Conservation (phyloP, 2,329 filamentous ascomycete genomes). For the Pseudogymnoascus sp. region DNA sequence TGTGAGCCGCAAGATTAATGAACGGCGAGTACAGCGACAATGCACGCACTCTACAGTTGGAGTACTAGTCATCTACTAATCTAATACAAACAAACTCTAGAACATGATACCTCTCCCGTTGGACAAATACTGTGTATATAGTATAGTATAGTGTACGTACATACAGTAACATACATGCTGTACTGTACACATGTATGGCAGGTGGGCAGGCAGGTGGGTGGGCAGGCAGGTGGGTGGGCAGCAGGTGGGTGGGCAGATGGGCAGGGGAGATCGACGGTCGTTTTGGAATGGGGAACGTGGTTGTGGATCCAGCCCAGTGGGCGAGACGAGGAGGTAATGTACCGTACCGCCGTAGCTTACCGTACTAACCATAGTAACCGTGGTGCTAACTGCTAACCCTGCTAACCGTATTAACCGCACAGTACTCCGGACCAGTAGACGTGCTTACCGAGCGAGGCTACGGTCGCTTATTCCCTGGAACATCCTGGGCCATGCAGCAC, state of each 20-base stretch:
- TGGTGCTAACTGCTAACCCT: too few relatives aligned
- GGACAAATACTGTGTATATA: not conserved
- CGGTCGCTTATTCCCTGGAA: not conserved
- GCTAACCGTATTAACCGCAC: not conserved
- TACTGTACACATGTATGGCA: not conserved
- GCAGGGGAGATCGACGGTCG: not conserved
- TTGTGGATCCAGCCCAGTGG: not conserved
- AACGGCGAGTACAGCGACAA: not conserved
- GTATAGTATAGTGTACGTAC: too few relatives aligned
- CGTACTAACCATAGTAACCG: too few relatives aligned
- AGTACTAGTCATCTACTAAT: not conserved
- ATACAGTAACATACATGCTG: too few relatives aligned
- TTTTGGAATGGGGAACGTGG: not conserved
- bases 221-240: too few relatives aligned
- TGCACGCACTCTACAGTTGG: not conserved
- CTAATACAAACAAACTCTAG: not conserved
- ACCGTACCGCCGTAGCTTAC: not conserved
- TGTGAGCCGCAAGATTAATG: not conserved
- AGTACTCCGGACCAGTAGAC: not conserved
- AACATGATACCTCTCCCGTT: not conserved
- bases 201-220: not conserved
- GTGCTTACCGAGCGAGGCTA: not conserved
- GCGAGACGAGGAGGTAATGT: not conserved
- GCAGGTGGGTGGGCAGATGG: too few relatives aligned
- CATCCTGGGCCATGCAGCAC: not conserved